Percentiles rank a stretch among this genome's conserved stretches.
Evolutionary conservation across 345 rosid species (phyloP).

Genomic region (Pelargonium nanum): DNA sequence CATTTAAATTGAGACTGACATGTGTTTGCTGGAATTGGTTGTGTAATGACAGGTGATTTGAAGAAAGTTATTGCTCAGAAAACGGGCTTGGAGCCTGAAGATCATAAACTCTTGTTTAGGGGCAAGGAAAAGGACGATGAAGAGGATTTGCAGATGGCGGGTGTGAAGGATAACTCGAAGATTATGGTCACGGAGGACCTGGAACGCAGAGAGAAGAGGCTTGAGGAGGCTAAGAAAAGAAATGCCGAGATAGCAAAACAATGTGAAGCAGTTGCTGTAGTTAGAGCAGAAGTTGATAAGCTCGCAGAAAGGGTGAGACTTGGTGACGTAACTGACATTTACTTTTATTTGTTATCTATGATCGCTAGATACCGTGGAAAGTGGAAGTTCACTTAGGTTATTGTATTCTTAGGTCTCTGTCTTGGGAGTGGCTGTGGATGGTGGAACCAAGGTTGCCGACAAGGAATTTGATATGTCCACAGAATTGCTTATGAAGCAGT

Average conservation of each 20-base stretch:
- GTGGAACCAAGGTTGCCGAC: conserved; percentile 46
- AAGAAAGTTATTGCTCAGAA: conserved; percentile 42
- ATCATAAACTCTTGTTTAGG: conserved; percentile 54
- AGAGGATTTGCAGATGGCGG: conserved; percentile 43
- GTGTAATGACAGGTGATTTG: conserved; percentile 41
- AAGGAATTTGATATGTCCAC: conserved; percentile 54
- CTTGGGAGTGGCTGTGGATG: conserved; percentile 51
- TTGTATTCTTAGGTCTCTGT: conserved; percentile 45
- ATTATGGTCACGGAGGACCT: conserved; percentile 43
- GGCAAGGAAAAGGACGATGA: conserved; percentile 64
- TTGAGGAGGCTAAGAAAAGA: conserved; percentile 23
- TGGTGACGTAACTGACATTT: no score
- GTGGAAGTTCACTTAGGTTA: conserved; percentile 2
- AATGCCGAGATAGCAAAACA: conserved; percentile 36
- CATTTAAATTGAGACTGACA: not conserved
- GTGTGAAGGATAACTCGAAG: conserved; percentile 62
- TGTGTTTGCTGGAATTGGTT: not conserved
- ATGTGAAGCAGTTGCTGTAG: conserved; percentile 37
- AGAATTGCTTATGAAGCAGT: conserved; percentile 79
- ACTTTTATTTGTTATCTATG: not conserved
- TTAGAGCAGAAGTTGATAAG: conserved; percentile 54
- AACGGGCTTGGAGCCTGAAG: conserved; percentile 37
- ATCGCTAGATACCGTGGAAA: not conserved
- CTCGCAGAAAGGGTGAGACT: conserved; percentile 62
- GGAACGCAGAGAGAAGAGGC: conserved; percentile 24